These are phyloP conservation scores for Cyphellophora attinorum DNA, from an alignment of 2,329 filamentous ascomycete species.

Conservation along the genomic window DNA sequence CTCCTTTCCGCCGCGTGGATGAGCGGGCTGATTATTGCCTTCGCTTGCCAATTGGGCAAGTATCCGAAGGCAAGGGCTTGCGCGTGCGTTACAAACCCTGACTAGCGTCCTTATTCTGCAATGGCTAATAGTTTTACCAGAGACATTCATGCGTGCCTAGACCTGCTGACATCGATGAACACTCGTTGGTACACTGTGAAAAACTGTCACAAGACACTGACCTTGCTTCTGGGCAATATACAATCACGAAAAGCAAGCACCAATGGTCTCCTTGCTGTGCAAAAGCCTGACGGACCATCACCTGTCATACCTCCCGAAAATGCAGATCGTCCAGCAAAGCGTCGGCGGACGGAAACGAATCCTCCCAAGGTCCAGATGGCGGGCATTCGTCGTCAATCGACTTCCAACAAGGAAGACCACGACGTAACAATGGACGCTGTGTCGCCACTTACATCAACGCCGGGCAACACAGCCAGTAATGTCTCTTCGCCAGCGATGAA, in stretches of 20 bases:
- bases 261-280: slow-evolving; percentile 14
- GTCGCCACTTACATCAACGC: not conserved
- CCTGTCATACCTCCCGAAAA: not conserved
- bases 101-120: slow-evolving; percentile 2
- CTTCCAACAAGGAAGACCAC: not conserved
- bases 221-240: slow-evolving; percentile 25
- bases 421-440: not conserved
- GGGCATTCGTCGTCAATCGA: not conserved
- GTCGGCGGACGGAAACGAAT: not conserved
- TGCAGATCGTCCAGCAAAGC: not conserved
- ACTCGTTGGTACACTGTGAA: slow-evolving; percentile 30
- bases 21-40: slow-evolving; percentile 30
- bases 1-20: slow-evolving; percentile 32
- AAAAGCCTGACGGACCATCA: slow-evolving; percentile 10
- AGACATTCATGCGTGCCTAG: slow-evolving; percentile 26
- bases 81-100: slow-evolving; percentile 19
- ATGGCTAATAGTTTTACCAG: slow-evolving; percentile 13
- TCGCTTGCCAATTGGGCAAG: slow-evolving; percentile 31
- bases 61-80: slow-evolving; percentile 26
- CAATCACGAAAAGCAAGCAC: slow-evolving; percentile 16
- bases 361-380: not conserved
- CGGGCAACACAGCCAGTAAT: not conserved
- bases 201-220: slow-evolving; percentile 28
- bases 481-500: not conserved
- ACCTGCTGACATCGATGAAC: slow-evolving; percentile 26